A percentile compares a stretch with the other conserved stretches of the same genome.
Conservation (phyloP, 1,284 basidiomycete genomes). For the Pholiota adiposa region DNA sequence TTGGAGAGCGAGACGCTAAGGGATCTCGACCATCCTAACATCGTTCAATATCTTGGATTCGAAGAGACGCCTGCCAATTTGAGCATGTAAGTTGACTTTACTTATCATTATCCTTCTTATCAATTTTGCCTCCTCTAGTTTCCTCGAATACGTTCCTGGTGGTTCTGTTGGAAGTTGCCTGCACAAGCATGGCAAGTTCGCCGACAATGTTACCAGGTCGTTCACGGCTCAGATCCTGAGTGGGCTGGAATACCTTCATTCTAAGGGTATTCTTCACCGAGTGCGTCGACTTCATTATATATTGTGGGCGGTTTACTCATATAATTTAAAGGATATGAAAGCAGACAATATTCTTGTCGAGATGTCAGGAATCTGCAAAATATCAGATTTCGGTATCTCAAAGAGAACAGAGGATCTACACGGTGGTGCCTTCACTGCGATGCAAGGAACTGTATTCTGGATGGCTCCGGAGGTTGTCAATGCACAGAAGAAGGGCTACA, state of each 20-base stretch:
- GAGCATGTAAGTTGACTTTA: constrained; percentile 77
- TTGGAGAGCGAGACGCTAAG: constrained; percentile 95
- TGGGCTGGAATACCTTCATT: constrained; percentile 94
- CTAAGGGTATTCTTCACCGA: constrained; percentile 90
- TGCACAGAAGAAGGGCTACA: constrained; percentile 85
- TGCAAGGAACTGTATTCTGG: constrained; percentile 99
- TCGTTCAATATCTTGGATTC: constrained; percentile 98
- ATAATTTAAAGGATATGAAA: constrained; percentile 80
- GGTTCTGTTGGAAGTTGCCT: constrained; percentile 95
- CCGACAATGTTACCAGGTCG: constrained; percentile 90
- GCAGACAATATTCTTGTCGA: constrained; percentile 99
- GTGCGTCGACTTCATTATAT: constrained; percentile 46
- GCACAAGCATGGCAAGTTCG: constrained; percentile 91
- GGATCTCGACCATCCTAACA: constrained; percentile 96
- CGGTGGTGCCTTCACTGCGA: constrained; percentile 81
- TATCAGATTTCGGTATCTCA: constrained; percentile 97
- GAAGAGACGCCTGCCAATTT: constrained; percentile 91
- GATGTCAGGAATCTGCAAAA: constrained; percentile 92
- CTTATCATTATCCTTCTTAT: constrained; percentile 14
- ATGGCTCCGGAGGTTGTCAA: constrained; percentile 98
- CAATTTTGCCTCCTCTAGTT: constrained; percentile 50
- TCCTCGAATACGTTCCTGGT: constrained; percentile 98
- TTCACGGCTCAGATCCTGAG: constrained; percentile 93
- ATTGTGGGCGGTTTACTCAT: constrained; percentile 1
- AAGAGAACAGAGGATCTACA: constrained; percentile 90